Conservation (phyloP, 352 stramenopile genomes). For the Globisporangium canariense region DNA sequence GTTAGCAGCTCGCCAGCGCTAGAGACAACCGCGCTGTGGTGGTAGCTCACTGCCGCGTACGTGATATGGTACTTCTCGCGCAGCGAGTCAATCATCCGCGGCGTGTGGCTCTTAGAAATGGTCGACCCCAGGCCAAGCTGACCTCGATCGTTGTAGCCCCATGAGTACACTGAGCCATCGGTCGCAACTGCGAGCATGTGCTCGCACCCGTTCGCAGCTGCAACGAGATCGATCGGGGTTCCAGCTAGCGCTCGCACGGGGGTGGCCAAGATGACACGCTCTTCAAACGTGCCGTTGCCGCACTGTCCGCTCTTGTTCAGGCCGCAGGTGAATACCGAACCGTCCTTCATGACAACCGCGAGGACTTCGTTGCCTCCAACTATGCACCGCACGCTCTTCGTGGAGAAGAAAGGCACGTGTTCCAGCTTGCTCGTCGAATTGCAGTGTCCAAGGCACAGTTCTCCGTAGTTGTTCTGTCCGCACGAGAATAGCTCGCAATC, state of each 20-base stretch:
- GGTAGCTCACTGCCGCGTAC: conserved; percentile 78
- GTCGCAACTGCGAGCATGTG: conserved; percentile 83
- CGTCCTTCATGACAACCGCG: conserved; percentile 83
- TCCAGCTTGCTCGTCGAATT: conserved; percentile 87
- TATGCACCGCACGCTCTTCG: conserved; percentile 71
- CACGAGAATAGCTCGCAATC: conserved; percentile 87
- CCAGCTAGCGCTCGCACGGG: conserved; percentile 67
- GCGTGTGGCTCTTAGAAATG: conserved; percentile 85
- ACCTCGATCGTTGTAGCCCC: conserved; percentile 86
- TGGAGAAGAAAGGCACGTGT: conserved; percentile 80
- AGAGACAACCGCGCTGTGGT: conserved; percentile 82
- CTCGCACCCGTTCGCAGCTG: conserved; percentile 81
- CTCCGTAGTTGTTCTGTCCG: conserved; percentile 88
- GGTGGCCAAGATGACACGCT: conserved; percentile 72
- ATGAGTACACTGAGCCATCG: conserved; percentile 79
- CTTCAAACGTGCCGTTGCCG: conserved; percentile 84
- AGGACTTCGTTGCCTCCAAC: conserved; percentile 83
- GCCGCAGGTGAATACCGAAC: conserved; percentile 71
- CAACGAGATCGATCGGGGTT: conserved; percentile 65
- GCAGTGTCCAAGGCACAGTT: conserved; percentile 82
- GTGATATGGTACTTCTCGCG: conserved; percentile 81
- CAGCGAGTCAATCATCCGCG: conserved; percentile 74
- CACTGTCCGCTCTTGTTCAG: conserved; percentile 89
- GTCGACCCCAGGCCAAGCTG: conserved; percentile 81
- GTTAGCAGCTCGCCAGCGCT: conserved; percentile 73